Base-by-base conservation (phyloP, 2,329 filamentous ascomycete genomes). In the Sclerotinia minor region DNA sequence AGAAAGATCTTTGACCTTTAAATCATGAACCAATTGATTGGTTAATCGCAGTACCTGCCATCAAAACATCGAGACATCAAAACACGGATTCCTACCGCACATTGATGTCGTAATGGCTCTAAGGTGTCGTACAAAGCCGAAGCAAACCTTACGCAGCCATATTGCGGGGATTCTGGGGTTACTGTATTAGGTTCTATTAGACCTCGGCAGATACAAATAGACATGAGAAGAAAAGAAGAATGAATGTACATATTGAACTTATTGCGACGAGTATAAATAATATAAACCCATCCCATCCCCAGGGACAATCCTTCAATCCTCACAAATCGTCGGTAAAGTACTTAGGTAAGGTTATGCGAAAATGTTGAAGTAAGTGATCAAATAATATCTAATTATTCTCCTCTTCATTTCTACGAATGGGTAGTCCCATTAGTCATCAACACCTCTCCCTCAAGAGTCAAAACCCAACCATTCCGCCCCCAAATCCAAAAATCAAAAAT, bases 131-230 rank as follows among this genome's bases (percentile, higher is more conserved):
- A 38, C 45, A 63, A 63, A 50, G 59, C 59, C 59, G 45, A 63
- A 63, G 59, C 21, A 63, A 61, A n/a, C 58, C 44, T 50, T 38
- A 17, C 15, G 26, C 29, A 38, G n/a, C 59, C 59, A 50, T 61
- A 21, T 11, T 35, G 44, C 58, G 44, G 26, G 44, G 44, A 49
- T 61, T 15, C 44, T 38, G 44, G 13, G 21, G 55, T 45, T 58
- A 8, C 2, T n/a, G n/a, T n/a, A n/a, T n/a, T 41, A 41, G 38
- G 3, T 41, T 57, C 19, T 2, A 13, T 44, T 4, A 45, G 3
- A 21, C 19, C 38, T 41, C 38, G 38, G 45, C 17, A n/a, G 11
- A 13, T n/a, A 32, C 29, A 26, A 35, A 54, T 35, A 19, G 19
- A 21, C 38, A 17, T 41, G 38, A 41, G 3, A 41, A 41, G 15